A percentile compares a stretch with the other conserved stretches of the same genome.
Evolutionary conservation across 495 filamentous ascomycete genomes (phyloP).

Genomic region (Clohesyomyces aquaticus): DNA sequence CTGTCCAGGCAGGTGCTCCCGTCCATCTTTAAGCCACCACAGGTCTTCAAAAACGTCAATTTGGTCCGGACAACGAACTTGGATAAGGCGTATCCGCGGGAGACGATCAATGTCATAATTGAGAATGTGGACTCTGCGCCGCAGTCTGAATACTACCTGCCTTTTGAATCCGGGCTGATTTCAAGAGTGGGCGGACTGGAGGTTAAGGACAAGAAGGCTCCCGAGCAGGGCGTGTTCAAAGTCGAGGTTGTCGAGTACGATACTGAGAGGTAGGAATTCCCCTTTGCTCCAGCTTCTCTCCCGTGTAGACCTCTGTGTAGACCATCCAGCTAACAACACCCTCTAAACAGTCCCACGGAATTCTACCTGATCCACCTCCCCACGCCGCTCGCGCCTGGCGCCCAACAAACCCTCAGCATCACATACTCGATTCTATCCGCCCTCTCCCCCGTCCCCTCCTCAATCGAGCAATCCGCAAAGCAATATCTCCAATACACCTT

Average conservation of each 20-base stretch:
- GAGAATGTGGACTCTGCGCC: slow-evolving; percentile 80
- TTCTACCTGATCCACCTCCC: slow-evolving; percentile 84
- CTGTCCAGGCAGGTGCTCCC: slow-evolving; percentile 62
- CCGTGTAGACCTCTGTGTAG: too few species aligned
- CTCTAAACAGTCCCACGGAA: slow-evolving; percentile 64
- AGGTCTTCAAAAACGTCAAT: slow-evolving; percentile 90
- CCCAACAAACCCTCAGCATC: slow-evolving; percentile 84
- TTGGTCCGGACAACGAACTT: slow-evolving; percentile 86
- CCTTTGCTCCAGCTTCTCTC: too few species aligned
- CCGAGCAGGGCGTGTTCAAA: slow-evolving; percentile 65
- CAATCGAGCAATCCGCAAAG: slow-evolving; percentile 76
- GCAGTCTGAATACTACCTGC: slow-evolving; percentile 86
- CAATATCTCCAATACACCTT: slow-evolving; percentile 86
- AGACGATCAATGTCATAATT: slow-evolving; percentile 89
- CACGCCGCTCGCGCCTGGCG: slow-evolving; percentile 69
- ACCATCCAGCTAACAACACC: slow-evolving; percentile 7
- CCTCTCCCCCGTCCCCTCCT: slow-evolving; percentile 75
- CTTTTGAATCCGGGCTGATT: slow-evolving; percentile 75
- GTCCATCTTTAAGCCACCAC: slow-evolving; percentile 78
- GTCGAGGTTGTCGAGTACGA: slow-evolving; percentile 70
- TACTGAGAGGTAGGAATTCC: slow-evolving; percentile 59
- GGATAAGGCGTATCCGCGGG: slow-evolving; percentile 87
- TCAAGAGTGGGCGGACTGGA: slow-evolving; percentile 81
- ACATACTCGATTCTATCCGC: slow-evolving; percentile 76
- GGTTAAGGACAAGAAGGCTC: slow-evolving; percentile 85